Percentiles rank a stretch among this genome's conserved stretches.
phyloP scores from a whole-genome alignment of 2,329 filamentous ascomycete species.

The Cordyceps cateniannulata region DNA sequence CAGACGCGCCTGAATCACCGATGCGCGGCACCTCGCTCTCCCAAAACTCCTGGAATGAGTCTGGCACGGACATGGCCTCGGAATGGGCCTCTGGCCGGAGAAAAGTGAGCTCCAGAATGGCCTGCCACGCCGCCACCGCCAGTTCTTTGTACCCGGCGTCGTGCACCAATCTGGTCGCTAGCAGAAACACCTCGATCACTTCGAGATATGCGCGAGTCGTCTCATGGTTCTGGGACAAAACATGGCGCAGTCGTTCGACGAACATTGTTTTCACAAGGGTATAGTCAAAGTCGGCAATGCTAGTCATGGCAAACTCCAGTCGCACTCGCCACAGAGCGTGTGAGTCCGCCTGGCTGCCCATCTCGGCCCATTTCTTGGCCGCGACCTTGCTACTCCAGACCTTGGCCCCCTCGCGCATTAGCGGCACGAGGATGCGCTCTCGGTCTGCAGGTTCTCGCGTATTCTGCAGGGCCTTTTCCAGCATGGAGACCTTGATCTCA shows the following conservation, averaged over 20 bases:
- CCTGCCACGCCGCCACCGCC: slow-evolving; percentile 78
- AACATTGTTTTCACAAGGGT: slow-evolving; percentile 58
- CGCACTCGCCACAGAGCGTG: slow-evolving; percentile 67
- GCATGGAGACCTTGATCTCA: slow-evolving; percentile 73
- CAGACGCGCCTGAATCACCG: slow-evolving; percentile 64
- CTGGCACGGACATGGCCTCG: slow-evolving; percentile 20
- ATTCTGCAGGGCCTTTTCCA: slow-evolving; percentile 66
- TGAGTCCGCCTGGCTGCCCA: slow-evolving; percentile 20
- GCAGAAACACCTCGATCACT: slow-evolving; percentile 63
- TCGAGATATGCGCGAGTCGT: slow-evolving; percentile 19
- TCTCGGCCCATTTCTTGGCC: slow-evolving; percentile 57
- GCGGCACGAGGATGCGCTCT: slow-evolving; percentile 56
- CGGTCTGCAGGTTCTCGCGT: slow-evolving; percentile 39
- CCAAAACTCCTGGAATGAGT: slow-evolving; percentile 70
- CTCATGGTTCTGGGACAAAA: slow-evolving; percentile 9
- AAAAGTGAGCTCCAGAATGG: slow-evolving; percentile 65
- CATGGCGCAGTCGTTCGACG: slow-evolving; percentile 39
- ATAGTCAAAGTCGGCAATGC: slow-evolving; percentile 59
- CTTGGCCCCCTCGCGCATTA: slow-evolving; percentile 68
- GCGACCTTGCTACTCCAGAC: slow-evolving; percentile 64
- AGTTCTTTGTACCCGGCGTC: slow-evolving; percentile 75
- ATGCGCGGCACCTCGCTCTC: slow-evolving; percentile 74
- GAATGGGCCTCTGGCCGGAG: slow-evolving; percentile 41
- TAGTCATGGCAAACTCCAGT: slow-evolving; percentile 66
- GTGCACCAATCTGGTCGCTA: slow-evolving; percentile 65